phyloP scores from a whole-genome alignment of 192 early-diverging fungal species.

The Lobosporangium transversale region DNA sequence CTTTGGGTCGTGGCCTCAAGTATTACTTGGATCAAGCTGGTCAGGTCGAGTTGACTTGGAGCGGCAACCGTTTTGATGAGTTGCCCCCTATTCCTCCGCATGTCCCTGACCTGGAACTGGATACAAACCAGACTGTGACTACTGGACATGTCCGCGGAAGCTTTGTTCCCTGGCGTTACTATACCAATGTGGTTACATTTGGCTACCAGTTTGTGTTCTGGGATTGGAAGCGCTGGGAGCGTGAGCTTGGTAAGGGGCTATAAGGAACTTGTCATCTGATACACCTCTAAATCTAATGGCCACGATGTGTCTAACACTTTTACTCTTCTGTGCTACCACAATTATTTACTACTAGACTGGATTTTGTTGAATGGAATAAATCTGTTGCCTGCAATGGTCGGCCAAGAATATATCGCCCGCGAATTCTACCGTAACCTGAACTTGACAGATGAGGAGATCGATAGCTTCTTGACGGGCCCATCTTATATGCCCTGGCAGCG shows the following conservation, averaged over 20 bases:
- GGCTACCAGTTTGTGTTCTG: constrained; percentile 42
- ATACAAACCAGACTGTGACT: constrained; percentile 17
- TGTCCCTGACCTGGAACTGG: constrained; percentile 36
- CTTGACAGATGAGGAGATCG: constrained; percentile 13
- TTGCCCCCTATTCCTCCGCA: constrained; percentile 15
- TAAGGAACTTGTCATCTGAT: too few species aligned
- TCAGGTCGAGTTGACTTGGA: constrained; percentile 35
- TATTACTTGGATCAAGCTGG: constrained; percentile 46
- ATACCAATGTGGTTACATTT: constrained; percentile 46
- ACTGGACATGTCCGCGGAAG: constrained; percentile 43
- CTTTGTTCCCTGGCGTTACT: constrained; percentile 46
- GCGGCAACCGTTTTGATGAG: constrained; percentile 40
- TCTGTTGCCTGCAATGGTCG: constrained; percentile 33
- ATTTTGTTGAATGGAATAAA: constrained; percentile 43
- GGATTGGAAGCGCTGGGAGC: constrained; percentile 49
- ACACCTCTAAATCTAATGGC: too few species aligned
- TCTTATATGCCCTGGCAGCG: constrained; percentile 49
- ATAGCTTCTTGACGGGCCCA: constrained; percentile 24
- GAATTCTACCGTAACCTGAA: constrained; percentile 26
- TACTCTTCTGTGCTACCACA: too few species aligned
- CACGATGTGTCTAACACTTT: neutral
- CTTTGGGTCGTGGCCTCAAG: constrained; percentile 43
- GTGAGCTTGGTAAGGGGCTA: constrained; percentile 25
- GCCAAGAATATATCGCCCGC: constrained; percentile 33
- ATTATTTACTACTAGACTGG: constrained; percentile 23